A percentile compares a stretch with the other conserved stretches of the same genome.
Evolutionary conservation across 495 filamentous ascomycete genomes (phyloP).

Genomic region (Chaetomium fimeti): DNA sequence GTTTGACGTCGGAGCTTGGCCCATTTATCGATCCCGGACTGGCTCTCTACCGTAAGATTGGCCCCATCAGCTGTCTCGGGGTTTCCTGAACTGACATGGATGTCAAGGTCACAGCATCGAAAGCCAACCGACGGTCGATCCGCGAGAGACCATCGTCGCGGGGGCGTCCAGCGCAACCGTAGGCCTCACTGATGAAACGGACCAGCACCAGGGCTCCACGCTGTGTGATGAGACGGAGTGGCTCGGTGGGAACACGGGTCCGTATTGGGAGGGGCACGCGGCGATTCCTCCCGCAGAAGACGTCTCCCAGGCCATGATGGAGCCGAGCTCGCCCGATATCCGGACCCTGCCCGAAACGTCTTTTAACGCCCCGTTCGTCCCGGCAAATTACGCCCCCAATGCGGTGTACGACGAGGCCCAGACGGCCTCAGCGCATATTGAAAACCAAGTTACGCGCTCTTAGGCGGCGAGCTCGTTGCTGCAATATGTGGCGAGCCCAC

Average conservation of each 20-base stretch:
- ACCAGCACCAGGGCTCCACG: too few relatives aligned
- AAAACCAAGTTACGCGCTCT: conserved; percentile 12
- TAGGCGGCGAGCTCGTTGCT: conserved; percentile 12
- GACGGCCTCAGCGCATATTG: conserved; percentile 12
- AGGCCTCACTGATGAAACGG: background rate
- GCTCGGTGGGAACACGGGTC: too few relatives aligned
- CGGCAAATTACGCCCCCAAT: background rate
- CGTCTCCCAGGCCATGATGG: too few relatives aligned
- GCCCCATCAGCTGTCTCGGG: too few relatives aligned
- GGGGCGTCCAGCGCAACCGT: background rate
- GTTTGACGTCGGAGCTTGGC: conserved; percentile 1
- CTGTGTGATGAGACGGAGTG: background rate
- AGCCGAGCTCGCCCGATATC: too few relatives aligned
- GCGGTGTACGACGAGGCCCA: background rate
- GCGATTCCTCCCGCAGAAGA: too few relatives aligned
- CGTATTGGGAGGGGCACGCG: too few relatives aligned
- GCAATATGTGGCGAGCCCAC: background rate
- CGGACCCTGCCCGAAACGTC: too few relatives aligned
- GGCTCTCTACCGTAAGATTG: background rate
- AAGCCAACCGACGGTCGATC: background rate
- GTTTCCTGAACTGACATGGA: background rate
- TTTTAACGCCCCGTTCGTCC: too few relatives aligned
- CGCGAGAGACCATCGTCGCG: background rate
- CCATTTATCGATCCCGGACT: conserved; percentile 14
- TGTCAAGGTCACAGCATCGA: conserved; percentile 1